These are phyloP conservation scores for Catunica adiposa DNA, from an alignment of 2,329 filamentous ascomycete species.

Conservation along the genomic window DNA sequence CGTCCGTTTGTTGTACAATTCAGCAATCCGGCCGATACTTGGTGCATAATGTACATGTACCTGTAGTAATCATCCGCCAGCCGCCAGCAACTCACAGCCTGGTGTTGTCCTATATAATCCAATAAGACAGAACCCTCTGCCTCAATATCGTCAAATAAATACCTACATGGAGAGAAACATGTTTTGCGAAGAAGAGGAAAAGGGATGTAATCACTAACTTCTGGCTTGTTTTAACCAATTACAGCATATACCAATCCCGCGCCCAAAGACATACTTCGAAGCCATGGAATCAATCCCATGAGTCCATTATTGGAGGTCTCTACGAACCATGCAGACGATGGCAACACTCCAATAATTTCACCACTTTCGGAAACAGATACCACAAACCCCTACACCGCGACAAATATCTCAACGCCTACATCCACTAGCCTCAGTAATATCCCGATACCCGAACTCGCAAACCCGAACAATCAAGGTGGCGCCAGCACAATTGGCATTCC, in stretches of 20 bases:
- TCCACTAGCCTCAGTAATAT: conserved; percentile 14
- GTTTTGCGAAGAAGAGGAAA: background rate
- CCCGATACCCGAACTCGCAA: conserved; percentile 18
- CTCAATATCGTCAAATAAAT: background rate
- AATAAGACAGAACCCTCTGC: background rate
- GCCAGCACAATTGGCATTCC: conserved; percentile 17
- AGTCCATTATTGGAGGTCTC: conserved; percentile 20
- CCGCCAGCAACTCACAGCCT: no score
- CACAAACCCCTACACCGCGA: background rate
- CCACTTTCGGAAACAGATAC: conserved; percentile 1
- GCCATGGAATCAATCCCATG: conserved; percentile 18
- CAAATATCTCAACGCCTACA: conserved; percentile 2
- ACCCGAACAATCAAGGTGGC: conserved; percentile 19
- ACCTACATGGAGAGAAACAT: background rate
- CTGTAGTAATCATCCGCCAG: background rate
- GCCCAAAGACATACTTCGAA: conserved; percentile 27
- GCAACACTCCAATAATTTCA: conserved; percentile 1
- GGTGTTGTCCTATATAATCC: background rate
- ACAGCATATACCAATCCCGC: conserved; percentile 45
- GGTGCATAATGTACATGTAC: background rate
- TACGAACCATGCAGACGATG: conserved; percentile 17
- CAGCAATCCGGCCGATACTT: background rate
- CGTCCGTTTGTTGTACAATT: no score
- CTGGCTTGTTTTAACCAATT: background rate
- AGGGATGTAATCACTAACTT: background rate